A percentile compares a stretch with the other conserved stretches of the same genome.
These are phyloP conservation scores for Fonsecaea pugnacius DNA, from an alignment of 2,329 filamentous ascomycete species.

Conservation along the genomic window DNA sequence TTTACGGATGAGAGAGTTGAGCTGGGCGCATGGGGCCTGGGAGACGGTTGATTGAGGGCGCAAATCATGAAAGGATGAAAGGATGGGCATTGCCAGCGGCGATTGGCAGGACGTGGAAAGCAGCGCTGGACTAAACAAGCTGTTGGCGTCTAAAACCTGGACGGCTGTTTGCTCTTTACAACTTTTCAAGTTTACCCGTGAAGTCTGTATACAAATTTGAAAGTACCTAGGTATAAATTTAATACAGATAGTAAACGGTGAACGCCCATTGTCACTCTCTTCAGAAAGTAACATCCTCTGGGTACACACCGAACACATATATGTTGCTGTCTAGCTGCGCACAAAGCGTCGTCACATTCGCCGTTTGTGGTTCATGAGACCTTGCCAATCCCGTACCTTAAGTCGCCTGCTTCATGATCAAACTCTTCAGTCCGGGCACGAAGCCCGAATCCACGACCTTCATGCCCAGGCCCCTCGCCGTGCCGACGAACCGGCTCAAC, in stretches of 20 bases:
- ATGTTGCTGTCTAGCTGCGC: not conserved
- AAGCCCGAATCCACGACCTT: constrained; percentile 23
- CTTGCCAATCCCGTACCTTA: not conserved
- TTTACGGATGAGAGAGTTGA: constrained; percentile 51
- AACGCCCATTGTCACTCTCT: not conserved
- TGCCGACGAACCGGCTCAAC: constrained; percentile 20
- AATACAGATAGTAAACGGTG: not conserved
- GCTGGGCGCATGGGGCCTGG: constrained; percentile 40
- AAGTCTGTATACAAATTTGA: not conserved
- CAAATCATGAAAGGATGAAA: not conserved
- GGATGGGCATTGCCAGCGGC: not conserved
- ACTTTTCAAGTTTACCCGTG: not conserved
- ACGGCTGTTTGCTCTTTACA: not conserved
- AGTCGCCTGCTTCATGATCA: constrained; percentile 36
- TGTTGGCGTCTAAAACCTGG: not conserved
- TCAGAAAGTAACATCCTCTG: no score
- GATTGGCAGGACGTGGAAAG: not conserved
- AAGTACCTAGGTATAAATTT: not conserved
- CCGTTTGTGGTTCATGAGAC: not conserved
- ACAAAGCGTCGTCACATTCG: not conserved
- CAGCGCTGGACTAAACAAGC: not conserved
- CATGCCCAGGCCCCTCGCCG: constrained; percentile 35
- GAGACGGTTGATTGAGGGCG: constrained; percentile 22
- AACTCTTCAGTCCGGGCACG: constrained; percentile 34
- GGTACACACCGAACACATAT: no score